Evolutionary conservation across 108 stramenopile species (phyloP), one percentile per base, ranked within the genome.

Genomic region (Pseudonitzschia delicatissima): DNA sequence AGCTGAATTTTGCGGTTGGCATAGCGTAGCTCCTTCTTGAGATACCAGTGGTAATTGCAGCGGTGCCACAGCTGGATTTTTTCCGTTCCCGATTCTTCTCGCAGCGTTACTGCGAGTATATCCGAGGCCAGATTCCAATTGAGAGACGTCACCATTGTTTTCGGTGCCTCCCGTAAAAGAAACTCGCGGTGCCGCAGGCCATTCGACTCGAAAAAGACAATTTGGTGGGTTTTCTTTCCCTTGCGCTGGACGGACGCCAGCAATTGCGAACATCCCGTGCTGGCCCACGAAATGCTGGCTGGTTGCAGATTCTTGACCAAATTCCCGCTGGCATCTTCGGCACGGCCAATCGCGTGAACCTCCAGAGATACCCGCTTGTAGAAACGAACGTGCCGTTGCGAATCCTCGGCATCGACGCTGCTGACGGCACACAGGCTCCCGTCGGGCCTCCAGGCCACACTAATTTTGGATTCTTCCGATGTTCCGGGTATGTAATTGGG

Each of bases 21-120:
- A 63, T 73, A 91, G 13, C 67, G 52, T 33, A 91, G 37, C 66
- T 95, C 94, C 57, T 82, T 78, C 72, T 95, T 95, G 53, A 91
- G 73, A 57, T 95, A 95, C 94, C 94, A 95, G 57, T 95, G 94
- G 71, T 91, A 95, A 67, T 95, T 95, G 67, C 73, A 78, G 51
- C 89, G 71, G 71, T 95, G 91, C 83, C 87, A 95, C 25, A 95
- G 55, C 58, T 95, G 94, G 17, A 95, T 47, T 36, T 87, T 89
- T 23, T 85, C 80, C 2, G 60, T 57, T 25, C 66, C 53, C 35
- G 79, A 40, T 34, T 67, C 68, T 35, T 79, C 58, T 44, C 62
- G 53, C 20, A 82, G 57, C 12, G 58, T 51, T 31, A 95, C 81
- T 7, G 90, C 88, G 40, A 94, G 65, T 45, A 94, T 64, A 59